These are phyloP conservation scores for Perkinsus chesapeaki DNA, from an alignment of 169 alveolate species.

Conservation along the genomic window DNA sequence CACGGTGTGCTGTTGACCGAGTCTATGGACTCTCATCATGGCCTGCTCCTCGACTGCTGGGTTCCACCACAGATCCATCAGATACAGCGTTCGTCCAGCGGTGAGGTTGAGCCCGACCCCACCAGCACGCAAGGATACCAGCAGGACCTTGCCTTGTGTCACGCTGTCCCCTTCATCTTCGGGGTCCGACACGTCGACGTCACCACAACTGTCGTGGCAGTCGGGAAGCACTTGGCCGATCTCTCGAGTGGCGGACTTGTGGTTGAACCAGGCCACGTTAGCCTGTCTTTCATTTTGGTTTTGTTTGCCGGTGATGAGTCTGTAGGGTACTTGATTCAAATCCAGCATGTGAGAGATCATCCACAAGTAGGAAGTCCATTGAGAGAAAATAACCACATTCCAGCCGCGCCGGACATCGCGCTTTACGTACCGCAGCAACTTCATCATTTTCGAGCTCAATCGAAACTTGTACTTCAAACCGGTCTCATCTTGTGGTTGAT, in stretches of 20 bases:
- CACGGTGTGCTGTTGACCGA: conserved; percentile 79
- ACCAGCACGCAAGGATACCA: conserved; percentile 72
- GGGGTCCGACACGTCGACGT: background rate
- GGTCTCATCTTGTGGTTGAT: background rate
- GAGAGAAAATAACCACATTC: conserved; percentile 35
- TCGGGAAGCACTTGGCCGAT: background rate
- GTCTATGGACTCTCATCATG: conserved; percentile 84
- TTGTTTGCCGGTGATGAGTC: conserved; percentile 29
- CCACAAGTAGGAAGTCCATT: conserved; percentile 35
- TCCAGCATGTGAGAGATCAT: conserved; percentile 27
- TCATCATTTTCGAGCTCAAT: conserved; percentile 20
- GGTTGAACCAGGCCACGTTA: conserved; percentile 30
- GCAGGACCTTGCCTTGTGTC: conserved; percentile 42
- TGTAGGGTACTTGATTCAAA: conserved; percentile 24
- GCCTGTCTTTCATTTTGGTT: conserved; percentile 23
- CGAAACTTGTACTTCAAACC: background rate
- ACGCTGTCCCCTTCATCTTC: conserved; percentile 24
- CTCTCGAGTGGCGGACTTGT: background rate
- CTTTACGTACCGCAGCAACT: conserved; percentile 27
- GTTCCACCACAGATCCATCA: conserved; percentile 83
- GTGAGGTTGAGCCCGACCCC: conserved; percentile 76
- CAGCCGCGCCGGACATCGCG: conserved; percentile 27
- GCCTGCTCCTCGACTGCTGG: conserved; percentile 87
- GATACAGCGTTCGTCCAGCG: conserved; percentile 22
- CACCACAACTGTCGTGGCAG: background rate